Evolutionary conservation across 75 land plant species (phyloP).

Genomic region (Cryptomeria japonica): DNA sequence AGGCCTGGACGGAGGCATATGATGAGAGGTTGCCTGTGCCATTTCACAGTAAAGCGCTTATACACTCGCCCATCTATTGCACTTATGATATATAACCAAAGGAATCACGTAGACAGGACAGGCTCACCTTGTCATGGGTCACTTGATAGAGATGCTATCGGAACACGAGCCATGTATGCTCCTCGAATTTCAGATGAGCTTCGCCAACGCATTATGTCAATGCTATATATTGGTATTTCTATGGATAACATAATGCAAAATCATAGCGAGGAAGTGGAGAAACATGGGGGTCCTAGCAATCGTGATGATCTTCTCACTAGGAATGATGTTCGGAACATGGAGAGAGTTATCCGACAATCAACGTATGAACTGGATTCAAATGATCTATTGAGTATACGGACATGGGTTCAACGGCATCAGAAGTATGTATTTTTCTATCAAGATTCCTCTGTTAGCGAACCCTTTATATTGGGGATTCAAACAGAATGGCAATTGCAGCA

Average conservation of each 20-base stretch:
- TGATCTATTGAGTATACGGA: constrained; percentile 26
- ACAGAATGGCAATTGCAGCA: constrained; percentile 67
- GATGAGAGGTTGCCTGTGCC: constrained; percentile 57
- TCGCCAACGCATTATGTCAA: constrained; percentile 40
- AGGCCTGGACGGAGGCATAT: constrained; percentile 41
- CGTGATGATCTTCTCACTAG: constrained; percentile 42
- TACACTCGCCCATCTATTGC: constrained; percentile 45
- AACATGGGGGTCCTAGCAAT: constrained; percentile 32
- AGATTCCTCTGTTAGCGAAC: constrained; percentile 24
- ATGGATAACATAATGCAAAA: constrained; percentile 36
- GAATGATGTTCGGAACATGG: constrained; percentile 41
- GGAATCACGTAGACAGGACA: constrained; percentile 38
- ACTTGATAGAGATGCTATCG: constrained; percentile 41
- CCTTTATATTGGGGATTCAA: constrained; percentile 50
- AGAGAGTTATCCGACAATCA: constrained; percentile 26
- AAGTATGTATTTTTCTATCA: constrained; percentile 35
- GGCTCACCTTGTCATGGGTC: constrained; percentile 47
- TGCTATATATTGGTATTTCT: constrained; percentile 47
- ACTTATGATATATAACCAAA: constrained; percentile 52
- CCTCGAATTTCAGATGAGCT: constrained; percentile 41
- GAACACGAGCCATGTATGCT: constrained; percentile 46
- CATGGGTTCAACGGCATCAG: constrained; percentile 44
- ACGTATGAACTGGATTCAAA: constrained; percentile 26
- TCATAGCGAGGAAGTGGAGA: constrained; percentile 33
- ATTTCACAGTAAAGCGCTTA: constrained; percentile 56